These are phyloP conservation scores for Aspergillus biplanus DNA, from an alignment of 495 filamentous ascomycete species.

Conservation along the genomic window DNA sequence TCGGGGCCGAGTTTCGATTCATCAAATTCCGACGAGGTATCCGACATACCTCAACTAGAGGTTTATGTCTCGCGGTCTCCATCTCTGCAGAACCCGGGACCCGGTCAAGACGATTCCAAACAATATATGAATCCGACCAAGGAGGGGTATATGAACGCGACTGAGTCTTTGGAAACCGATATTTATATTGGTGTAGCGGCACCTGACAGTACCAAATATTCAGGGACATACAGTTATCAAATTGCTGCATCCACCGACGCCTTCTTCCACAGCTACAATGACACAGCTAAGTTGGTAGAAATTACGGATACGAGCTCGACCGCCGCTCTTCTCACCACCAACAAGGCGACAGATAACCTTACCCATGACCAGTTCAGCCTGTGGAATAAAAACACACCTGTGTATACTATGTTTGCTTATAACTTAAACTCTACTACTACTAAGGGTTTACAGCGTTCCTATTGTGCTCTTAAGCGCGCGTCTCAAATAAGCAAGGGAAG, in stretches of 20 bases:
- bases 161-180: slow-evolving; percentile 51
- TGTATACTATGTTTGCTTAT: slow-evolving; percentile 80
- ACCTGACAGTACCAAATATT: slow-evolving; percentile 59
- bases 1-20: slow-evolving; percentile 62
- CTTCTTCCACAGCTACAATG: slow-evolving; percentile 65
- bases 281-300: slow-evolving; percentile 55
- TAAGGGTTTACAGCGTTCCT: slow-evolving; percentile 71
- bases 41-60: slow-evolving; percentile 67
- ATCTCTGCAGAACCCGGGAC: slow-evolving; percentile 70
- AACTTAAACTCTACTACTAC: slow-evolving; percentile 61
- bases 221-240: slow-evolving; percentile 71
- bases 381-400: slow-evolving; percentile 62
- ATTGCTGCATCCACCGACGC: slow-evolving; percentile 81
- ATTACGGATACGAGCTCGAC: slow-evolving; percentile 80
- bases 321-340: slow-evolving; percentile 76
- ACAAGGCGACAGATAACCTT: slow-evolving; percentile 50
- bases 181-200: slow-evolving; percentile 78
- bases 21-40: slow-evolving; percentile 26
- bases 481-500: slow-evolving; percentile 63
- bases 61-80: slow-evolving; percentile 74
- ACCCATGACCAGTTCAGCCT: slow-evolving; percentile 53
- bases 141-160: slow-evolving; percentile 59
- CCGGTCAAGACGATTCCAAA: slow-evolving; percentile 44
- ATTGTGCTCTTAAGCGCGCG: slow-evolving; percentile 67
- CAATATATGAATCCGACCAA: slow-evolving; percentile 50